Evolutionary conservation across 1,284 basidiomycete genomes (phyloP).

Genomic region (Ceratobasidium sp.): DNA sequence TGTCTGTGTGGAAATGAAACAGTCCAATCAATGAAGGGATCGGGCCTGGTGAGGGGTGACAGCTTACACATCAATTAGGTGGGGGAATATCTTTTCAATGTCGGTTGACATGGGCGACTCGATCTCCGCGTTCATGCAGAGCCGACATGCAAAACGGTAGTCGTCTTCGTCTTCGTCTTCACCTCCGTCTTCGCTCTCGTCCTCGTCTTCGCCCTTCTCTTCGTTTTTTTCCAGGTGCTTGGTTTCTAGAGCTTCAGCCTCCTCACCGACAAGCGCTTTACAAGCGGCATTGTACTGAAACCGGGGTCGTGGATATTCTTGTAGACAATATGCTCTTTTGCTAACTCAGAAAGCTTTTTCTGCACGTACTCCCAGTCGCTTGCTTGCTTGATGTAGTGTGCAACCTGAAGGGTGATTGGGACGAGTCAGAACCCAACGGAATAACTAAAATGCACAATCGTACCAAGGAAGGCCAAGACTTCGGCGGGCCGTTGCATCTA

Average conservation of each 20-base stretch:
- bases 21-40: background rate
- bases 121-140: background rate
- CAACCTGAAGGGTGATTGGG: background rate
- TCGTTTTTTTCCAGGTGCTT: background rate
- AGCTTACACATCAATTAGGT: background rate
- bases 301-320: background rate
- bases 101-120: slow-evolving; percentile 1
- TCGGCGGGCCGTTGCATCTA: background rate
- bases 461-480: background rate
- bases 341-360: background rate
- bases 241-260: background rate
- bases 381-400: slow-evolving; percentile 5
- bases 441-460: background rate
- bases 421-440: background rate
- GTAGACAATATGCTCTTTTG: background rate
- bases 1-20: background rate
- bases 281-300: background rate
- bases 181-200: background rate
- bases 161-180: background rate
- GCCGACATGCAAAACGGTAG: background rate
- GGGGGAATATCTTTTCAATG: background rate
- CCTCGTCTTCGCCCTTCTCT: background rate
- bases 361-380: background rate
- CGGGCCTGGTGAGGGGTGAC: no score
- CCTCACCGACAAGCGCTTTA: background rate